Evolutionary conservation across 169 alveolate genomes (phyloP).

Genomic region (Eimeria sp.): DNA sequence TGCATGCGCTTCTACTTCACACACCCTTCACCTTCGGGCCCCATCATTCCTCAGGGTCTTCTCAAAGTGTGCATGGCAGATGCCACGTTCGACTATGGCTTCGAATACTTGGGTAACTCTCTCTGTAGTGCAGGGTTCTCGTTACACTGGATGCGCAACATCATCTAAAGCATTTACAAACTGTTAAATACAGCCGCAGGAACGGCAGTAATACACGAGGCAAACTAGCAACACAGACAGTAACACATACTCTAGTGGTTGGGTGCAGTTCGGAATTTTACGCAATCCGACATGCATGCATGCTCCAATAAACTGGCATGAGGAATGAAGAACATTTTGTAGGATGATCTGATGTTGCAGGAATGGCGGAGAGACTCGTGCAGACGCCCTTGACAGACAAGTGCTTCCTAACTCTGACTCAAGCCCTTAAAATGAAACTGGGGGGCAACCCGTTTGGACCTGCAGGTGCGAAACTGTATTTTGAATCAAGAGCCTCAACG

Average conservation of each 20-base stretch:
- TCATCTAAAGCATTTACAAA: background rate
- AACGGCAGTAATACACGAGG: background rate
- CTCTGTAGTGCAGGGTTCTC: background rate
- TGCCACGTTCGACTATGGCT: slow-evolving; percentile 98
- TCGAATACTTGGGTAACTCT: slow-evolving; percentile 97
- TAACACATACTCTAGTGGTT: background rate
- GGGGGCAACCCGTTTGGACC: slow-evolving; percentile 99
- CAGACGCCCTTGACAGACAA: slow-evolving; percentile 99
- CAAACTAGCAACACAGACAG: background rate
- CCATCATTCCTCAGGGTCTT: slow-evolving; percentile 87
- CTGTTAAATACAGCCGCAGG: background rate
- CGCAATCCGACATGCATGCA: background rate
- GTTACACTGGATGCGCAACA: background rate
- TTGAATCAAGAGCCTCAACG: background rate
- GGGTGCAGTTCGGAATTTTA: background rate
- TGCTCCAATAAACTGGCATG: background rate
- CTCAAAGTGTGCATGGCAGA: slow-evolving; percentile 93
- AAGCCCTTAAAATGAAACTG: slow-evolving; percentile 97
- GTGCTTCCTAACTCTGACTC: slow-evolving; percentile 98
- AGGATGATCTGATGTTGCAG: slow-evolving; percentile 56
- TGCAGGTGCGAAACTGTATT: slow-evolving; percentile 92
- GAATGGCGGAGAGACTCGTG: slow-evolving; percentile 94
- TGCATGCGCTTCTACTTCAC: slow-evolving; percentile 97
- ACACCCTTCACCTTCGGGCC: slow-evolving; percentile 88
- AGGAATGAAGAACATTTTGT: background rate